Conservation (phyloP, 257 asterid genomes). For the Linderniella brevidens region DNA sequence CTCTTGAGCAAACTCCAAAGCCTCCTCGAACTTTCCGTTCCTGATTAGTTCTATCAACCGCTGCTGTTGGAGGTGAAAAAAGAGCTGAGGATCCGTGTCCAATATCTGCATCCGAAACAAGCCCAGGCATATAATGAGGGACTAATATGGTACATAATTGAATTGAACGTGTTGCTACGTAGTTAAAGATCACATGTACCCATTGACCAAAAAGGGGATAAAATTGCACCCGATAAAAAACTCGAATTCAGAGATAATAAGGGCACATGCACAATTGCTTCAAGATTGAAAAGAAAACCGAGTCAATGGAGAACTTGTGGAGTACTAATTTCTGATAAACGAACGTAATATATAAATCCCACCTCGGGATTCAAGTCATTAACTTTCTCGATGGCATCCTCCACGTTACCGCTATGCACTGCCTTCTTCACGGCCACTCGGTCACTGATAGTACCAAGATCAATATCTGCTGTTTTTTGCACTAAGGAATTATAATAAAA, state of each 20-base stretch:
- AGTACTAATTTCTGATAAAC: too few relatives aligned
- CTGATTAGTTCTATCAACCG: conserved; percentile 71
- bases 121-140: background rate
- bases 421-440: conserved; percentile 93
- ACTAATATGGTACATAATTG: too few relatives aligned
- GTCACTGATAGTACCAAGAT: conserved; percentile 68
- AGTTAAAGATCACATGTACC: too few relatives aligned
- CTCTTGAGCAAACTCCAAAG: conserved; percentile 85
- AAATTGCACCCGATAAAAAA: too few relatives aligned
- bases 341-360: background rate
- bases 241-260: too few relatives aligned
- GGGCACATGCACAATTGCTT: too few relatives aligned
- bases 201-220: too few relatives aligned
- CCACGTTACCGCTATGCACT: conserved; percentile 71
- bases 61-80: conserved; percentile 89
- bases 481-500: conserved; percentile 24
- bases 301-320: too few relatives aligned
- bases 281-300: too few relatives aligned
- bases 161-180: too few relatives aligned
- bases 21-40: conserved; percentile 59
- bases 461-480: conserved; percentile 60
- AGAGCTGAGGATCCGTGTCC: conserved; percentile 71
- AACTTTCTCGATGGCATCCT: conserved; percentile 83
- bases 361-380: conserved; percentile 94
- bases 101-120: conserved; percentile 44